Base-by-base conservation (phyloP, 768 basidiomycete genomes). In the Hydnomerulius pinastri region DNA sequence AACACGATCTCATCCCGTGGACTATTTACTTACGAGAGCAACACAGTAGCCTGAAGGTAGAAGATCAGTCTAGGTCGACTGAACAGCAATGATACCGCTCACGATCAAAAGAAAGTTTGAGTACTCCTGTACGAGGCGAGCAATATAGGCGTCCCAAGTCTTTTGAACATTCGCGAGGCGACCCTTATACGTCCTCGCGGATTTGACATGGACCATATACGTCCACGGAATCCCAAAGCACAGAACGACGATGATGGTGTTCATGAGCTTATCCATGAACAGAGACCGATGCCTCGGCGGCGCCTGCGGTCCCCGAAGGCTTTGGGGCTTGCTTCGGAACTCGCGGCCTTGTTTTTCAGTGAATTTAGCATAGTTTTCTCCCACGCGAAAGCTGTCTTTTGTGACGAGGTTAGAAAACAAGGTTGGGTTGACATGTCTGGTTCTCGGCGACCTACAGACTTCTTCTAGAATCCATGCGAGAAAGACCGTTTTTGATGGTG, bases 21-120 rank as follows among this genome's bases (percentile, higher is more conserved):
- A 4, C 28, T 38, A 12, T n/a, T 18, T 32, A 68, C 77, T 46
- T 54, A 78, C 78, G 78, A 79, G 43, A 81, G 74, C 17, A 81
- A 61, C 25, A 82, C 79, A 8, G 80, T 81, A 9, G 79, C 72
- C 79, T 82, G 42, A 33, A 17, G 20, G 32, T 32, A 5, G n/a
- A 17, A 29, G 20, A 33, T 28, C 10, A 46, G 36, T 10, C 18
- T n/a, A 25, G 38, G 15, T 28, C 15, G 36, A n/a, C 20, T 21
- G 15, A 35, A 30, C 9, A 20, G 9, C 43, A 24, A 39, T 44
- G 13, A 32, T 4, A n/a, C 20, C 15, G 64, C 78, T 68, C 53
- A 81, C 81, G 29, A 83, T 75, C 6, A 82, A 71, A 17, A 82
- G 66, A 53, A 83, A 81, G 49, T 82, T 75, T 8, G 79, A 77